phyloP scores from a whole-genome alignment of 2,329 filamentous ascomycete genomes.

The Graphilbum fragrans region DNA sequence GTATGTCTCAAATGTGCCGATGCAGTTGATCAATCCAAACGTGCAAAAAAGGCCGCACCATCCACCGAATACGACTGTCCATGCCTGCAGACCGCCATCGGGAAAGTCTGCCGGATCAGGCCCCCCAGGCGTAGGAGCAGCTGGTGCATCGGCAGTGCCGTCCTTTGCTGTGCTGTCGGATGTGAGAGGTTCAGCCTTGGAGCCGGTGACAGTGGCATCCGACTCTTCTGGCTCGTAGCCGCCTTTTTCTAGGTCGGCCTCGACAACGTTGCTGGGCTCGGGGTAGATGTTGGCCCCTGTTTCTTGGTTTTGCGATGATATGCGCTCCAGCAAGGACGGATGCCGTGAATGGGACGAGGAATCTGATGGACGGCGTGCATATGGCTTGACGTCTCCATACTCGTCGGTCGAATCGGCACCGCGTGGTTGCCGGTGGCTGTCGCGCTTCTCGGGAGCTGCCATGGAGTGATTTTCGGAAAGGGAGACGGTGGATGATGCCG shows the following conservation, averaged over 20 bases:
- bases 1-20: constrained; percentile 45
- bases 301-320: constrained; percentile 18
- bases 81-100: constrained; percentile 37
- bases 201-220: background rate
- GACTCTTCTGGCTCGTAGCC: constrained; percentile 5
- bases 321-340: constrained; percentile 13
- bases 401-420: background rate
- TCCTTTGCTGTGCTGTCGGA: background rate
- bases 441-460: too few relatives aligned
- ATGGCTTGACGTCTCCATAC: background rate
- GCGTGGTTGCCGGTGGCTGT: background rate
- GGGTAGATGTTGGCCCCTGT: constrained; percentile 22
- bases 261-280: constrained; percentile 17
- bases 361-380: background rate
- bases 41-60: constrained; percentile 24
- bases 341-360: too few relatives aligned
- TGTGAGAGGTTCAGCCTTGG: too few relatives aligned
- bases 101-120: constrained; percentile 37
- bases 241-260: constrained; percentile 22
- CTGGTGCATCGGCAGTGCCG: background rate
- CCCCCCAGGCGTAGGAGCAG: constrained; percentile 16
- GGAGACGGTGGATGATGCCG: too few relatives aligned
- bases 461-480: too few relatives aligned
- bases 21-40: constrained; percentile 26
- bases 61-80: constrained; percentile 31